A percentile compares a stretch with the other conserved stretches of the same genome.
Evolutionary conservation across 2,329 filamentous ascomycete genomes (phyloP).

Genomic region (Cyphellophora europaea): DNA sequence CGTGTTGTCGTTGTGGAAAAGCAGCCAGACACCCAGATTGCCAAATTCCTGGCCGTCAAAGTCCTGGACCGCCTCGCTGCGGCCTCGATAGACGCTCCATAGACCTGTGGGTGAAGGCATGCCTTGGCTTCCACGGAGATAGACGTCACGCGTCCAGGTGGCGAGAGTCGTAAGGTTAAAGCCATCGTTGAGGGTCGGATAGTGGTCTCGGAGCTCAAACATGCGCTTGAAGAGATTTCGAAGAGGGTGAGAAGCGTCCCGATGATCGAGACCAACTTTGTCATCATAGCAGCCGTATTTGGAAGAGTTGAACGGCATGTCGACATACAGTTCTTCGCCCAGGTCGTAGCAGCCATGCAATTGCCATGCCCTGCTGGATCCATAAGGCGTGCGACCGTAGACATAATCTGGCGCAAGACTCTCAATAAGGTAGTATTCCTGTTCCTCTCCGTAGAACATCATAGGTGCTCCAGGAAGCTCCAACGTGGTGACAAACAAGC

Average conservation of each 20-base stretch:
- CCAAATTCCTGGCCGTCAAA: constrained; percentile 24
- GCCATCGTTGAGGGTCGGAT: constrained; percentile 43
- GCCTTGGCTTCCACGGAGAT: constrained; percentile 33
- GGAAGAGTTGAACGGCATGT: constrained; percentile 40
- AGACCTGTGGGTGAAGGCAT: constrained; percentile 39
- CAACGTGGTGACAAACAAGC: constrained; percentile 40
- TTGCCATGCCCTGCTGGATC: constrained; percentile 44
- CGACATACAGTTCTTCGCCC: constrained; percentile 37
- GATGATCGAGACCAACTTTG: constrained; percentile 41
- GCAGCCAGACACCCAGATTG: constrained; percentile 24
- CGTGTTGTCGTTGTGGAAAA: constrained; percentile 21
- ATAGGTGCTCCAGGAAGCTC: constrained; percentile 43
- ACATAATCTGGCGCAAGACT: constrained; percentile 48
- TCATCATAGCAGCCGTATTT: constrained; percentile 41
- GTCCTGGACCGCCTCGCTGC: constrained; percentile 33
- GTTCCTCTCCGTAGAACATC: constrained; percentile 47
- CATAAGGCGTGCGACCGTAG: constrained; percentile 41
- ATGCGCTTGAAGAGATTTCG: constrained; percentile 43
- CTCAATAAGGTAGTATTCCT: constrained; percentile 45
- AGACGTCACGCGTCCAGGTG: constrained; percentile 34
- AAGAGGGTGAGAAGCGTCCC: constrained; percentile 43
- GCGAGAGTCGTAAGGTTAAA: constrained; percentile 37
- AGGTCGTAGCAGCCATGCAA: constrained; percentile 47
- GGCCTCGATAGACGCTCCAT: constrained; percentile 40
- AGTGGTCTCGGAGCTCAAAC: constrained; percentile 40